Conservation (phyloP, 352 stramenopile genomes). For the Phytophthora aleatoria region DNA sequence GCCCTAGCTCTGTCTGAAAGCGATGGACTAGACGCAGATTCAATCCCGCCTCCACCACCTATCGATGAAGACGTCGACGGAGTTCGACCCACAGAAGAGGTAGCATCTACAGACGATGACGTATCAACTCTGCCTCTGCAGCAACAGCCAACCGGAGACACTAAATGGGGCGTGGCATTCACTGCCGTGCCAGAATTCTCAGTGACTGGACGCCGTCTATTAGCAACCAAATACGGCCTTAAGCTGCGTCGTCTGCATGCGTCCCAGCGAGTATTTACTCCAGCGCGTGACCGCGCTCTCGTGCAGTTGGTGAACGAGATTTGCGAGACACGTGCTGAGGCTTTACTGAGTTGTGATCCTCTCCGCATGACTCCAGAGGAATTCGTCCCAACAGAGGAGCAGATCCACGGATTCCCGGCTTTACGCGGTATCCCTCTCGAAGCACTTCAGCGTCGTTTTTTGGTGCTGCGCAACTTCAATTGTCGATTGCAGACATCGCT, state of each 20-base stretch:
- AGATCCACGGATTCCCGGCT: constrained; percentile 56
- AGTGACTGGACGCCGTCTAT: constrained; percentile 68
- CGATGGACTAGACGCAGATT: constrained; percentile 10
- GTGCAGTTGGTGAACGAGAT: constrained; percentile 87
- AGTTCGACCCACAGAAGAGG: constrained; percentile 63
- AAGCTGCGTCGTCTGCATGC: constrained; percentile 68
- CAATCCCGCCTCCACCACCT: constrained; percentile 28
- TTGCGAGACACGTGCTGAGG: constrained; percentile 78
- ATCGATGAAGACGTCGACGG: constrained; percentile 27
- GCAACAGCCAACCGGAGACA: constrained; percentile 41
- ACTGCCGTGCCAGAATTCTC: constrained; percentile 88
- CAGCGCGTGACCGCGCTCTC: constrained; percentile 71
- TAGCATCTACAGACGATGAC: constrained; percentile 36
- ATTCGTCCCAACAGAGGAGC: constrained; percentile 71
- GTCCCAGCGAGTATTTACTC: constrained; percentile 71
- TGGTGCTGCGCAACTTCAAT: constrained; percentile 90
- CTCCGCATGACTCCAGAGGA: constrained; percentile 86
- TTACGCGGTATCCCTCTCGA: constrained; percentile 54
- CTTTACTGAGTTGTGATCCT: constrained; percentile 77
- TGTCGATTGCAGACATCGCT: constrained; percentile 85
- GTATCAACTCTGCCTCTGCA: constrained; percentile 32
- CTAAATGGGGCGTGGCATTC: constrained; percentile 88
- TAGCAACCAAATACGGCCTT: constrained; percentile 71
- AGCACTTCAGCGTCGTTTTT: constrained; percentile 76
- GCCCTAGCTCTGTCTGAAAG: constrained; percentile 24